These are phyloP conservation scores for Pulicaria dysenterica DNA, from an alignment of 129 eudicot genomes.

Conservation along the genomic window DNA sequence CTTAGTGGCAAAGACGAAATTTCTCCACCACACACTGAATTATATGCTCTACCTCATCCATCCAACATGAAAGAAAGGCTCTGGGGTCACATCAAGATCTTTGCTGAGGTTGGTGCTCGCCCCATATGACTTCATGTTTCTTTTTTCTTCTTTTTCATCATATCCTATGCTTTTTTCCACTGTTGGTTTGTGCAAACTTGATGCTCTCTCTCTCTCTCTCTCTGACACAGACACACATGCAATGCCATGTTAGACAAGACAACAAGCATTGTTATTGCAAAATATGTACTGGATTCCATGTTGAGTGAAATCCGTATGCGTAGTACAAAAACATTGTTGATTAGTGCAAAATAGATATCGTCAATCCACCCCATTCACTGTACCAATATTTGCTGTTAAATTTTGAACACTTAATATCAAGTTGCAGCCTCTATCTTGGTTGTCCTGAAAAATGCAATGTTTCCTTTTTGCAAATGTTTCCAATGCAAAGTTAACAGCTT, in stretches of 20 bases:
- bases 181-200: constrained; percentile 23
- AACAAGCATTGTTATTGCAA: constrained; percentile 28
- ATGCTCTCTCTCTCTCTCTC: constrained; percentile 11
- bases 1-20: neutral
- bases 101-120: constrained; percentile 64
- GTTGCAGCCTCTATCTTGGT: constrained; percentile 9
- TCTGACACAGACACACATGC: constrained; percentile 9
- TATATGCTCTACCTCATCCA: constrained; percentile 39
- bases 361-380: neutral
- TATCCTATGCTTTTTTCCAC: neutral
- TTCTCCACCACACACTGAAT: constrained; percentile 30
- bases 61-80: constrained; percentile 23
- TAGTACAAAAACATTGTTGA: constrained; percentile 25
- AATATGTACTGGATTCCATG: constrained; percentile 17
- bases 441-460: constrained; percentile 7
- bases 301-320: constrained; percentile 28
- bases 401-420: constrained; percentile 5
- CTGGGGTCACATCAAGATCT: constrained; percentile 31
- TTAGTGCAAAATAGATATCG: constrained; percentile 10
- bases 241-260: constrained; percentile 35
- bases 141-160: neutral
- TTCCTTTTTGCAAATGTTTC: neutral
- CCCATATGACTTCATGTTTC: constrained; percentile 41
- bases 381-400: constrained; percentile 4
- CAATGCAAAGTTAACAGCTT: neutral